Evolutionary conservation across 2,329 filamentous ascomycete species (phyloP).

Genomic region (Cladosporium cucumerinum): DNA sequence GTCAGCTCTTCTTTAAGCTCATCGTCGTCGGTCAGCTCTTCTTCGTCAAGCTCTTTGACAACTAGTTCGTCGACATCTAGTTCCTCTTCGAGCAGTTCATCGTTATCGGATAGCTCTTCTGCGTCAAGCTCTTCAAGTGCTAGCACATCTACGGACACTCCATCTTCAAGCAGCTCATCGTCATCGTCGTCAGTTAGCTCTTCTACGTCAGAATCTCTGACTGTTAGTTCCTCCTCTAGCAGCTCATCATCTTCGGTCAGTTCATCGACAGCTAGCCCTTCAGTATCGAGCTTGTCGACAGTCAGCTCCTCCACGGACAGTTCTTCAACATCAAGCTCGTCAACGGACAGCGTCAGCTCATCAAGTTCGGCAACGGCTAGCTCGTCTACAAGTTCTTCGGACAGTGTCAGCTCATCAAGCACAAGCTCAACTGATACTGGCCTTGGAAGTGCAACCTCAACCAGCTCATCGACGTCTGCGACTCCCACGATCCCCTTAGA

Average conservation of each 20-base stretch:
- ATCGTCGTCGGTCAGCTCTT: neutral
- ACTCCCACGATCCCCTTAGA: neutral
- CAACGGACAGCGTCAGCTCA: neutral
- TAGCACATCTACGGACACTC: no score
- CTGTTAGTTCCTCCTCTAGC: no score
- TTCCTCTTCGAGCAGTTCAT: neutral
- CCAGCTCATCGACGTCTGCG: neutral
- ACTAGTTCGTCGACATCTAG: neutral
- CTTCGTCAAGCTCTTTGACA: neutral
- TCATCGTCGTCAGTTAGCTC: no score
- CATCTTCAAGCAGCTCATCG: no score
- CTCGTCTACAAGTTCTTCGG: neutral
- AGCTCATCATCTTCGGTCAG: neutral
- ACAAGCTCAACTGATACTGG: neutral
- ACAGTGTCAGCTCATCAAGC: neutral
- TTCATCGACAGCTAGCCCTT: neutral
- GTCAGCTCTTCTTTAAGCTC: neutral
- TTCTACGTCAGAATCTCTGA: no score
- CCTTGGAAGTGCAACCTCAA: neutral
- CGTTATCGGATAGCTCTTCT: neutral
- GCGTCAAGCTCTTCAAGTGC: no score
- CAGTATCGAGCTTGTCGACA: neutral
- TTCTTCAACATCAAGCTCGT: constrained; percentile 10
- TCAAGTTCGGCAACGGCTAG: neutral
- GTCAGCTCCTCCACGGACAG: neutral